Evolutionary conservation across 2,329 filamentous ascomycete genomes (phyloP).

Genomic region (Cercospora citrullina): DNA sequence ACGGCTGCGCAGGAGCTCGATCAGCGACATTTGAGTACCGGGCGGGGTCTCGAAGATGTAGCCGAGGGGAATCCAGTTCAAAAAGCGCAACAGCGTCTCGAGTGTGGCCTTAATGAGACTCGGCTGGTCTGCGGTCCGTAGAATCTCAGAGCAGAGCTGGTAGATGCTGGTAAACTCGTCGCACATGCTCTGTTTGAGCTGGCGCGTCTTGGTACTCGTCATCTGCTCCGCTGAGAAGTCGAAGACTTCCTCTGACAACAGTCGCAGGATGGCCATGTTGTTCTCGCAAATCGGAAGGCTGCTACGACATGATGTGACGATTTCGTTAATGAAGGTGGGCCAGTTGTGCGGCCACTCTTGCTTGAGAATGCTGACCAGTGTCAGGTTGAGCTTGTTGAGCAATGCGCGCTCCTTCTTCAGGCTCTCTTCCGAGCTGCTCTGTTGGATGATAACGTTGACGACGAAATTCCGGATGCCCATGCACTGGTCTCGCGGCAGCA

Average conservation of each 20-base stretch:
- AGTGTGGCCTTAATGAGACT: conserved; percentile 94
- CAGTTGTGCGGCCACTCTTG: conserved; percentile 99
- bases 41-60: conserved; percentile 95
- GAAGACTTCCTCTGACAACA: conserved; percentile 97
- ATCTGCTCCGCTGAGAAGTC: conserved; percentile 98
- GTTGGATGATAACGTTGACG: conserved; percentile 96
- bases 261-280: conserved; percentile 96
- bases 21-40: conserved; percentile 59
- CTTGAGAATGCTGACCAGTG: conserved; percentile 95
- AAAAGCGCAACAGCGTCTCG: conserved; percentile 90
- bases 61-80: conserved; percentile 98
- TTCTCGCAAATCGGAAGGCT: conserved; percentile 98
- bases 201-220: conserved; percentile 96
- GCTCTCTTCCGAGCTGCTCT: conserved; percentile 84
- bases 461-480: conserved; percentile 98
- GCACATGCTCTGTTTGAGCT: conserved; percentile 98
- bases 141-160: conserved; percentile 92
- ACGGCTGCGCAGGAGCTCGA: conserved; percentile 87
- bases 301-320: conserved; percentile 92
- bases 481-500: conserved; percentile 92
- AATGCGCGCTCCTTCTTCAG: conserved; percentile 82
- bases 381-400: conserved; percentile 96
- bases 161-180: conserved; percentile 98
- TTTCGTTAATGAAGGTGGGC: conserved; percentile 99
- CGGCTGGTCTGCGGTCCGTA: conserved; percentile 83